A percentile compares a stretch with the other conserved stretches of the same genome.
These are phyloP conservation scores for Aspergillus phoenicis DNA, from an alignment of 2,329 filamentous ascomycete species.

Conservation along the genomic window DNA sequence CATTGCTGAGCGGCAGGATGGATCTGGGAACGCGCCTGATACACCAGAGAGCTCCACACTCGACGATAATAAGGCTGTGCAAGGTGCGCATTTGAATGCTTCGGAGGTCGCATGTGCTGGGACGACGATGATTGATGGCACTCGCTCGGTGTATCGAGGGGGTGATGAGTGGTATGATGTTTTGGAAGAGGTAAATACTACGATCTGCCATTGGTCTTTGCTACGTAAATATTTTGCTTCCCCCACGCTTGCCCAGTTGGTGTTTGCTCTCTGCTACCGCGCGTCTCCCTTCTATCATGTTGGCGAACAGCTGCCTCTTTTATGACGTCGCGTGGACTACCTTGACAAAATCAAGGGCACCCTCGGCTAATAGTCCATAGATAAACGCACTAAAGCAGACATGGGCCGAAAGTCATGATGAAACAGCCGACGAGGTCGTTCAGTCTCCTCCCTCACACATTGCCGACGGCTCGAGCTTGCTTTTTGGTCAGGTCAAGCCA, in stretches of 20 bases:
- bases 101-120: background rate
- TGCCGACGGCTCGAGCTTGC: slow-evolving; percentile 12
- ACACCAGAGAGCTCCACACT: background rate
- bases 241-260: too few species aligned
- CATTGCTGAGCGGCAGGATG: background rate
- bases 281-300: too few species aligned
- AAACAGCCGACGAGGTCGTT: background rate
- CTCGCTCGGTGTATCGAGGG: slow-evolving; percentile 10
- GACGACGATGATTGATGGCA: slow-evolving; percentile 9
- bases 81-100: background rate
- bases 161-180: slow-evolving; percentile 16
- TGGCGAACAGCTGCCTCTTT: too few species aligned
- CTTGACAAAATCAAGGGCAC: too few species aligned
- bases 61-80: background rate
- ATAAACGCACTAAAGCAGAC: slow-evolving; percentile 12
- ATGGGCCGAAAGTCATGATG: slow-evolving; percentile 6
- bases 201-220: too few species aligned
- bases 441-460: background rate
- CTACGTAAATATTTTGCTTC: too few species aligned
- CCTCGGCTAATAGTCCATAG: background rate
- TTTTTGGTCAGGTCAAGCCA: slow-evolving; percentile 13
- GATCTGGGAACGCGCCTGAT: background rate
- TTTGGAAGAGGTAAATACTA: slow-evolving; percentile 3
- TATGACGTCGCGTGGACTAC: too few species aligned
- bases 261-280: too few species aligned